These are phyloP conservation scores for Serendipita vermifera DNA, from an alignment of 768 basidiomycete genomes.

Conservation along the genomic window DNA sequence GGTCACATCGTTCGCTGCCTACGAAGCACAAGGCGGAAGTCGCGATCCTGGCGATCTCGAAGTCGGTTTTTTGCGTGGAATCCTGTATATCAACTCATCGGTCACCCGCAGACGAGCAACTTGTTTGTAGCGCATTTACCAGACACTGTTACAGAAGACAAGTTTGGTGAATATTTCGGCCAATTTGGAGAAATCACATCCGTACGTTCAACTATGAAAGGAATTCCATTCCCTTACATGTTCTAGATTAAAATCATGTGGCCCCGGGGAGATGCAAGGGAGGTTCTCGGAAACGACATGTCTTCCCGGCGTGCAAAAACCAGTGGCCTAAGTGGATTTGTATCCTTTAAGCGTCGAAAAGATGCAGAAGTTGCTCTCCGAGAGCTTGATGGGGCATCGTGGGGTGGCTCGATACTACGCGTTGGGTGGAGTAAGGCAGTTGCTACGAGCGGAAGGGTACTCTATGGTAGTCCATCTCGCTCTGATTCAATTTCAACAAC, in stretches of 20 bases:
- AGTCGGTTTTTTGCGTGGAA: conserved; percentile 32
- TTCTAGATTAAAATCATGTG: conserved; percentile 91
- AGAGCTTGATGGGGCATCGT: conserved; percentile 86
- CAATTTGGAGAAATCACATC: conserved; percentile 86
- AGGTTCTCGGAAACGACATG: conserved; percentile 72
- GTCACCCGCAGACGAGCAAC: conserved; percentile 63
- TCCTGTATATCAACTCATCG: not conserved
- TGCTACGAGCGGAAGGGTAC: conserved; percentile 55
- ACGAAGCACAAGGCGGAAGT: conserved; percentile 82
- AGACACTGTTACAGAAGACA: conserved; percentile 69
- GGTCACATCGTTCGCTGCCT: conserved; percentile 85
- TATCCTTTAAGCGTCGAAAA: conserved; percentile 87
- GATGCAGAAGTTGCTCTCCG: conserved; percentile 83
- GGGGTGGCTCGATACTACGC: conserved; percentile 78
- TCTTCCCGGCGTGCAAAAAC: conserved; percentile 55
- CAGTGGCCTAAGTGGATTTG: conserved; percentile 83
- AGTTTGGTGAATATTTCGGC: conserved; percentile 82
- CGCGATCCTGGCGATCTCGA: conserved; percentile 81
- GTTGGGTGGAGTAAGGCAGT: conserved; percentile 98
- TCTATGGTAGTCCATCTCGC: conserved; percentile 45
- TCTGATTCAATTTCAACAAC: not conserved
- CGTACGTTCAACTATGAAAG: conserved; percentile 31
- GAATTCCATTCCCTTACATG: not conserved
- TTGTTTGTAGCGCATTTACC: conserved; percentile 93
- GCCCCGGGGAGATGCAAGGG: conserved; percentile 80